A percentile compares a stretch with the other conserved stretches of the same genome.
Conservation (phyloP, 1,139 yeast genomes). For the Protomyces inundatus region DNA sequence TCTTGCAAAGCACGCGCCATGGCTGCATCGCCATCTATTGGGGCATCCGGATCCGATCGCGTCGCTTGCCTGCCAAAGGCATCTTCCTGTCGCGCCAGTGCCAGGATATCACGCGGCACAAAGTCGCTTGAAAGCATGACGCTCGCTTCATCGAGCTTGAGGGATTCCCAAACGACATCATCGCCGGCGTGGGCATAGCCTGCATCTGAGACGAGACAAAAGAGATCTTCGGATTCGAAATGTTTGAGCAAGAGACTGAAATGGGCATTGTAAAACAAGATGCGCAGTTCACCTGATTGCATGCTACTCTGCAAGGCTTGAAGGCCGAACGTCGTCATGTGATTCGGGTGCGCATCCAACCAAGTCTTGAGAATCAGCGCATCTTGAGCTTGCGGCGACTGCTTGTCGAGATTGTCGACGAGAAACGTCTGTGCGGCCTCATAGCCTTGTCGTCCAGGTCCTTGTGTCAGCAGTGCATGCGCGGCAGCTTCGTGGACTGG, state of each 20-base stretch:
- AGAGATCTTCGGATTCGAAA: slow-evolving; percentile 44
- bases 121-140: background rate
- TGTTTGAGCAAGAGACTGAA: slow-evolving; percentile 65
- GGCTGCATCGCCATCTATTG: background rate
- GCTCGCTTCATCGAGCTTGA: slow-evolving; percentile 43
- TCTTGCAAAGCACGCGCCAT: background rate
- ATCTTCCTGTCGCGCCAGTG: background rate
- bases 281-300: slow-evolving; percentile 49
- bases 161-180: slow-evolving; percentile 55
- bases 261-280: slow-evolving; percentile 81
- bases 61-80: background rate
- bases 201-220: slow-evolving; percentile 66
- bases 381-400: background rate
- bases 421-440: slow-evolving; percentile 11
- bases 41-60: background rate
- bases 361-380: background rate
- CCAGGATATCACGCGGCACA: background rate
- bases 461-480: slow-evolving; percentile 39
- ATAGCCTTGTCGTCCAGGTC: background rate
- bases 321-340: slow-evolving; percentile 59
- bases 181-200: slow-evolving; percentile 62
- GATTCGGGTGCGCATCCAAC: slow-evolving; percentile 50
- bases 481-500: slow-evolving; percentile 35
- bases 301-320: slow-evolving; percentile 43
- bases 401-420: background rate